These are phyloP conservation scores for Botrytis elliptica DNA, from an alignment of 2,329 filamentous ascomycete genomes.

Conservation along the genomic window DNA sequence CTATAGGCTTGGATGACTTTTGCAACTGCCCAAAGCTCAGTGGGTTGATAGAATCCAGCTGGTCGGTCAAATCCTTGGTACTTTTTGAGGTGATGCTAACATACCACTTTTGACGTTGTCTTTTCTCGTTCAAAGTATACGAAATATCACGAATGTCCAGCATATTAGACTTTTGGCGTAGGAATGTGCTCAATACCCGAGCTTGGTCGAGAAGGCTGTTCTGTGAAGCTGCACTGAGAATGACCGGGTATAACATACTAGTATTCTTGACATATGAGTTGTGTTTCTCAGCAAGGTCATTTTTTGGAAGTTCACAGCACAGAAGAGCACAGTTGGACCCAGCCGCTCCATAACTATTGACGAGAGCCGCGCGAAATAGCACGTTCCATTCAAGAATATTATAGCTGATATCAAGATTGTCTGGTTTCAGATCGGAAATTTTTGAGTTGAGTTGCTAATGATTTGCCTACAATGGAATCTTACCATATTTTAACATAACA, in stretches of 20 bases:
- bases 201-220: neutral
- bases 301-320: slow-evolving; percentile 13
- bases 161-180: neutral
- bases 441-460: slow-evolving; percentile 41
- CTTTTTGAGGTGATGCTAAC: neutral
- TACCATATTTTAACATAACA: slow-evolving; percentile 42
- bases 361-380: slow-evolving; percentile 18
- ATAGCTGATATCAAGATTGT: neutral
- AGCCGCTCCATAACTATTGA: slow-evolving; percentile 34
- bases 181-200: neutral
- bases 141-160: neutral
- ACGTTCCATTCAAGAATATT: neutral
- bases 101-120: slow-evolving; percentile 1
- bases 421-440: slow-evolving; percentile 4
- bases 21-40: neutral
- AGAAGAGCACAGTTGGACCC: slow-evolving; percentile 29
- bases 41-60: neutral
- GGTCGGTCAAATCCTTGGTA: neutral
- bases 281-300: neutral
- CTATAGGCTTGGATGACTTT: slow-evolving; percentile 31
- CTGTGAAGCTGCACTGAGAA: neutral
- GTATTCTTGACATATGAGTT: neutral
- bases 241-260: neutral
- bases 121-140: slow-evolving; percentile 6
- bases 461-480: slow-evolving; percentile 43